Evolutionary conservation across 352 stramenopile genomes (phyloP), one percentile per base, ranked within the genome.

Genomic region (Thalassiosira delicatula): DNA sequence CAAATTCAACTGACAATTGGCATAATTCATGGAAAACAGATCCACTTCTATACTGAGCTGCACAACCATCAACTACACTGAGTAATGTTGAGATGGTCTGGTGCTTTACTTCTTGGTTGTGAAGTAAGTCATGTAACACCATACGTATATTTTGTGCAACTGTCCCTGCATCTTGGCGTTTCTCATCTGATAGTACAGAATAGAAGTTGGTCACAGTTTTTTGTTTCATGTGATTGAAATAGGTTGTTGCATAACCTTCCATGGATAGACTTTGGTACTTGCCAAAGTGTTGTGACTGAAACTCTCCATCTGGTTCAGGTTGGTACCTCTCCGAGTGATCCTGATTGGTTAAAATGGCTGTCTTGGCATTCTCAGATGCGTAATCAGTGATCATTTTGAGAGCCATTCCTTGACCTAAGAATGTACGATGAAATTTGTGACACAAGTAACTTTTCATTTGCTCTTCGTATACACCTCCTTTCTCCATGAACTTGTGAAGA

Each of bases 171-270:
- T n/a, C n/a, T n/a, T n/a, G 51, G 9, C 51, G 29, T 17, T 60
- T 60, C 23, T 60, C 51, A 32, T 60, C 51, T n/a, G 51, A 60
- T 3, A 60, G n/a, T 5, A 17, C 7, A 2, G 51, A 11, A 32
- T 60, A 60, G 51, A 35, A 60, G 33, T 60, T 60, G 8, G 33
- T 21, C 12, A 60, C 51, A 60, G 17, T 35, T 30, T 30, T 60
- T 32, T 60, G 21, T 60, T 60, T 30, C 17, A 35, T 3, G 8
- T 21, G 4, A 30, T 60, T 60, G 21, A 21, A 60, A 60, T 60
- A 60, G 29, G 3, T 60, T 60, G 51, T 17, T 60, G 51, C 51
- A 60, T 60, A 27, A 32, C 51, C 51, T 17, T 60, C 51, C 51
- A 60, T 60, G 29, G 51, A 60, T 32, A 60, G 51, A 30, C 51